phyloP scores from a whole-genome alignment of 352 stramenopile species.

The Globisporangium parvum region DNA sequence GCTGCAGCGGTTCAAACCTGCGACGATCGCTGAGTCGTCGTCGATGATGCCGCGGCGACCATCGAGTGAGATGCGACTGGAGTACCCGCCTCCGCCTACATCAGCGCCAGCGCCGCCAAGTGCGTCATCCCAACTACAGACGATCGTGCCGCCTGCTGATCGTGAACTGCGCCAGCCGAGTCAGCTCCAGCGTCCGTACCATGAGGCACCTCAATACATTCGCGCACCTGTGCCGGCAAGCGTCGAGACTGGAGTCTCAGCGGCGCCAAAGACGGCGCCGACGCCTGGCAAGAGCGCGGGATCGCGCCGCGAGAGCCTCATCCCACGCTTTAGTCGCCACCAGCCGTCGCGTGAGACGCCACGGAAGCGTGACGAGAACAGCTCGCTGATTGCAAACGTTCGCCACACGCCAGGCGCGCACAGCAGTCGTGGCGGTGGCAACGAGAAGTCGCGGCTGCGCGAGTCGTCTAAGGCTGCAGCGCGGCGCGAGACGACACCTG shows the following conservation, averaged over 20 bases:
- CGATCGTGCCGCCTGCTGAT: background rate
- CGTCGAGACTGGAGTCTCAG: background rate
- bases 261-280: slow-evolving; percentile 7
- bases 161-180: slow-evolving; percentile 1
- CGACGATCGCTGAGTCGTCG: background rate
- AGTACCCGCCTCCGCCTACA: background rate
- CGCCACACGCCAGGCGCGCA: background rate
- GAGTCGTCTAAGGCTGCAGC: slow-evolving; percentile 7
- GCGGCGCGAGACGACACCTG: slow-evolving; percentile 1
- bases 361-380: slow-evolving; percentile 8
- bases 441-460: slow-evolving; percentile 7
- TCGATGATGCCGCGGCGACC: background rate
- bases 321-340: slow-evolving; percentile 7
- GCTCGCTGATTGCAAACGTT: background rate
- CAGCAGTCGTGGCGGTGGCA: background rate
- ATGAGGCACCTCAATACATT: background rate
- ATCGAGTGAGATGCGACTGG: background rate
- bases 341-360: background rate
- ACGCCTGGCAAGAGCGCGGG: background rate
- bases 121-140: background rate
- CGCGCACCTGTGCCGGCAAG: slow-evolving; percentile 1
- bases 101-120: background rate
- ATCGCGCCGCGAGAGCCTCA: slow-evolving; percentile 13
- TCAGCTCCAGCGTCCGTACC: slow-evolving; percentile 3
- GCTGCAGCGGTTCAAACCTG: slow-evolving; percentile 4